Evolutionary conservation across 73 alveolate genomes (phyloP), one percentile per base, ranked within the genome.

Genomic region (Loxodes magnus): DNA sequence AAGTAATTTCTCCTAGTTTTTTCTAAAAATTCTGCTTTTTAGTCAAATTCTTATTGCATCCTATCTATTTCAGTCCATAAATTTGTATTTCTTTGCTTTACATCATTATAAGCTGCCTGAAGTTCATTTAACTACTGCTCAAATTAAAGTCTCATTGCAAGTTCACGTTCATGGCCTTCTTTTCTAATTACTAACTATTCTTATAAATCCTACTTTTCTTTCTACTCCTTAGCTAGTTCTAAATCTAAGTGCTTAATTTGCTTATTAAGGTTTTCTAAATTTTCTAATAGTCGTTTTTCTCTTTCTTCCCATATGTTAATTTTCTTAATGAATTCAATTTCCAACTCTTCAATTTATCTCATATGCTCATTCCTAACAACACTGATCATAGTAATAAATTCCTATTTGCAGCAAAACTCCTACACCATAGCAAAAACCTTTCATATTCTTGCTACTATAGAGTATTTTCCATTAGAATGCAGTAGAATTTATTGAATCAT

Each of bases 121-220:
- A 46, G 22, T 46, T 46, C 43, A 41, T 46, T 46, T 22, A 46
- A 24, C 27, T 46, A 25, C 43, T 41, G 22, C 27, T 38, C 52
- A 12, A 38, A 38, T 38, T 38, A 5, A 7, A 38, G n/a, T 14
- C 52, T 38, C 19, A 28, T 38, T 14, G 6, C 5, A 12, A 38
- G 31, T 38, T 38, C 52, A 14, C 19, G 31, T 38, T 38, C 52
- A 38, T 38, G 52, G 5, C 52, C 52, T 38, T 22, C n/a, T 38
- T 28, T 28, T 38, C 19, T 38, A 14, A 14, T 22, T 28, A 38
- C 19, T 7, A 38, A 28, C 19, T 38, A 22, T 14, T 38, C 52
- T 38, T 38, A 22, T 14, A 38, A 28, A 14, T 38, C 52, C 19
- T 38, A 22, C 19, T 38, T 38, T 14, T 14, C 19, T 38, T 38